These are phyloP conservation scores for Babesia bovis DNA, from an alignment of 169 alveolate species.

Conservation along the genomic window DNA sequence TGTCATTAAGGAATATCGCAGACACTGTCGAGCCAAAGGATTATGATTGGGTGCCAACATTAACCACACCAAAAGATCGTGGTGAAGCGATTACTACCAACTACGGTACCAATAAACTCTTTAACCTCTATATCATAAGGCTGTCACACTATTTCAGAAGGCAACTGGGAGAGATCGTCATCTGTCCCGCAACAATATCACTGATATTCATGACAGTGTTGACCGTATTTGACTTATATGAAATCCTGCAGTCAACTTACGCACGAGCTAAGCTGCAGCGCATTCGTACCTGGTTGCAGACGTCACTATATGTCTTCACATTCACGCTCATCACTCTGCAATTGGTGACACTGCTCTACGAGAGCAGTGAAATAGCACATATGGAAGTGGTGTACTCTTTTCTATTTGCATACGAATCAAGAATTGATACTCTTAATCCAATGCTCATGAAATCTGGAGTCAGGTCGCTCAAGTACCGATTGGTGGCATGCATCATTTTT, in stretches of 20 bases:
- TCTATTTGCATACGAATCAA: neutral
- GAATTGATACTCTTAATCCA: neutral
- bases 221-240: conserved; percentile 17
- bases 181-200: conserved; percentile 14
- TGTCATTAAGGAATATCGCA: conserved; percentile 19
- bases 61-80: neutral
- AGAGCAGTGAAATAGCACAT: conserved; percentile 20
- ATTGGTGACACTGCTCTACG: conserved; percentile 26
- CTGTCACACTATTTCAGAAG: conserved; percentile 33
- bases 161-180: conserved; percentile 1
- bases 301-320: neutral
- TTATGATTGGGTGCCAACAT: conserved; percentile 48
- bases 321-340: conserved; percentile 15
- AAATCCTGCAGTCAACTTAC: conserved; percentile 11
- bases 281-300: neutral
- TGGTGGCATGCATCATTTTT: conserved; percentile 29
- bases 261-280: neutral
- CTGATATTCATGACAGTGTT: conserved; percentile 22
- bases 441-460: conserved; percentile 24
- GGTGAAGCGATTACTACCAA: neutral
- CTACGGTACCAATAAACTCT: conserved; percentile 30
- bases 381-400: conserved; percentile 43
- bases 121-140: conserved; percentile 39
- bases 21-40: neutral
- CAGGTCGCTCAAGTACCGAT: conserved; percentile 16